Conservation (phyloP, 2,329 filamentous ascomycete species). For the Diaporthe caulivora region DNA sequence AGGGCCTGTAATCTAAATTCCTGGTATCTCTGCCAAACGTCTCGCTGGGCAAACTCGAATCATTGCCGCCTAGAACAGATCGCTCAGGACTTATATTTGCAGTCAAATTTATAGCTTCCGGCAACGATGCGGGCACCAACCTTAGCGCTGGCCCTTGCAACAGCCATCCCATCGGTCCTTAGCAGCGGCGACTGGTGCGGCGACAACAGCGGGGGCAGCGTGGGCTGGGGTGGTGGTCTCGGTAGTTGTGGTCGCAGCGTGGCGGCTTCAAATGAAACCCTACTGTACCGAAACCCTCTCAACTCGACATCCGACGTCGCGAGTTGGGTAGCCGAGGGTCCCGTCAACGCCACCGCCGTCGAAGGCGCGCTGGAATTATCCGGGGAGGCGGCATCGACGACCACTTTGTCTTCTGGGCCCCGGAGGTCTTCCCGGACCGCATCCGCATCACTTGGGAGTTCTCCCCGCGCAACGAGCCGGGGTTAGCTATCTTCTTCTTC, state of each 20-base stretch:
- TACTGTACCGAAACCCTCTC: constrained; percentile 49
- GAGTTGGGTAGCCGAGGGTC: constrained; percentile 48
- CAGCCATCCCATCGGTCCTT: neutral
- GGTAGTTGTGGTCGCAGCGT: too few species aligned
- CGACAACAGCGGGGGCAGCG: too few species aligned
- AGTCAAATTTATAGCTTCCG: too few species aligned
- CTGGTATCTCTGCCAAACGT: too few species aligned
- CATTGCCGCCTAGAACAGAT: too few species aligned
- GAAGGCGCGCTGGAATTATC: constrained; percentile 46
- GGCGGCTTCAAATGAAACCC: constrained; percentile 41
- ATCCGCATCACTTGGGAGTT: constrained; percentile 51
- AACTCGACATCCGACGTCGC: constrained; percentile 45
- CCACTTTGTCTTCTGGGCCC: constrained; percentile 50
- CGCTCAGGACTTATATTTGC: neutral
- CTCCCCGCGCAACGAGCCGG: constrained; percentile 47
- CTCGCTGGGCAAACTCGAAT: neutral
- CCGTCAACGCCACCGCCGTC: constrained; percentile 44
- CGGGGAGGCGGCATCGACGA: constrained; percentile 45
- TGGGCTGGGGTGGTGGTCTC: too few species aligned
- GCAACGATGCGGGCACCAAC: constrained; percentile 3
- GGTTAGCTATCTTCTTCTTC: constrained; percentile 52
- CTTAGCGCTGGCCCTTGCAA: constrained; percentile 5
- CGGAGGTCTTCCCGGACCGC: constrained; percentile 48
- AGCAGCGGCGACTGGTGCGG: too few species aligned
- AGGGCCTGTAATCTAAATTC: neutral